Conservation (phyloP, 2,329 filamentous ascomycete species). For the Lecanicillium sp. region DNA sequence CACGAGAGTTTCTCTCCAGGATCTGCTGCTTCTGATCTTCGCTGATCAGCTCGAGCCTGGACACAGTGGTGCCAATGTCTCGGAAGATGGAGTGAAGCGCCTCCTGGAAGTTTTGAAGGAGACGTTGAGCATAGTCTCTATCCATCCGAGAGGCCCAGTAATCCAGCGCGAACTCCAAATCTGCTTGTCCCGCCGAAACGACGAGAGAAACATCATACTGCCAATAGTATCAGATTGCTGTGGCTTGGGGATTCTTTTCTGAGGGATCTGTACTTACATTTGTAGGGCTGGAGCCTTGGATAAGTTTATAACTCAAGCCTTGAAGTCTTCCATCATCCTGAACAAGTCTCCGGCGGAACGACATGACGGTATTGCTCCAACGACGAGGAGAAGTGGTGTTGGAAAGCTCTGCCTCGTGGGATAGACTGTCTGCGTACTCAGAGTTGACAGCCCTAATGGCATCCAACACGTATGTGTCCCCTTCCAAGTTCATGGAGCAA, state of each 20-base stretch:
- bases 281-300: slow-evolving; percentile 10
- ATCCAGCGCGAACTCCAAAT: slow-evolving; percentile 8
- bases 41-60: slow-evolving; percentile 8
- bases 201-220: slow-evolving; percentile 12
- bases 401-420: slow-evolving; percentile 10
- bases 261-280: slow-evolving; percentile 4
- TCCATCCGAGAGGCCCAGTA: slow-evolving; percentile 12
- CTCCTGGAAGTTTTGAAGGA: slow-evolving; percentile 10
- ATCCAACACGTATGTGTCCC: slow-evolving; percentile 6
- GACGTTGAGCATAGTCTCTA: slow-evolving; percentile 6
- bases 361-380: slow-evolving; percentile 13
- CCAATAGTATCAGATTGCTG: background rate
- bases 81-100: slow-evolving; percentile 9
- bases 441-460: slow-evolving; percentile 9
- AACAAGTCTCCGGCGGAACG: slow-evolving; percentile 10
- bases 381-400: slow-evolving; percentile 6
- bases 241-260: background rate
- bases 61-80: slow-evolving; percentile 6
- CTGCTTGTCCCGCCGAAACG: slow-evolving; percentile 8
- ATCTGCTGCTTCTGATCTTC: slow-evolving; percentile 9
- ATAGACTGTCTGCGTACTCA: slow-evolving; percentile 9
- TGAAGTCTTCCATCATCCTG: slow-evolving; percentile 7
- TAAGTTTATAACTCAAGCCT: slow-evolving; percentile 9
- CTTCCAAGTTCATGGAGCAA: slow-evolving; percentile 11
- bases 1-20: background rate